Base-by-base conservation (phyloP, 345 rosid species). In the Eucalyptus tenuipes region DNA sequence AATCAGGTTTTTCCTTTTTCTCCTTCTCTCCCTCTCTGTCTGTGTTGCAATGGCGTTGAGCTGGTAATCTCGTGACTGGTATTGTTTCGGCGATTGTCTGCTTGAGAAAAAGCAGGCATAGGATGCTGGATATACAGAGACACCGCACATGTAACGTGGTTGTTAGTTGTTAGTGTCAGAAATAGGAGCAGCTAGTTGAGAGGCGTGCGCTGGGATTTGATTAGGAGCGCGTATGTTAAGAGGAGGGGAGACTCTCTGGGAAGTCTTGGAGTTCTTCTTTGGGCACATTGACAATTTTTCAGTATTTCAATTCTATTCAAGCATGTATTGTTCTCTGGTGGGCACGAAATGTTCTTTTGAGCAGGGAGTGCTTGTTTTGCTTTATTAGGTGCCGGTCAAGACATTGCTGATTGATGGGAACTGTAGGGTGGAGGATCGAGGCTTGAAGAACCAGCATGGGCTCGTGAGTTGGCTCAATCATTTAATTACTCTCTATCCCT, bases 341-440 rank as follows among this genome's bases (percentile, higher is more conserved):
- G 87, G 42, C 29, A 53, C 29, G 13, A 47, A 84, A 79, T 82
- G 59, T 85, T 42, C 18, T 90, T 16, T 85, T 86, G 87, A 89
- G 57, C 68, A 45, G 84, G 71, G 85, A 87, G 66, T 87, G 86
- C 85, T 82, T 48, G 71, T 25, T 89, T 12, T 93, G 88, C 87
- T 90, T 25, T 87, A 87, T 91, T 90, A 98, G 99, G 96, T 98
- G 44, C 99, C 99, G n/a, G 95, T 98, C 92, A 98, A 98, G 94
- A 97, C 99, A 29, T 86, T 98, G 92, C 90, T 98, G 52, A 94
- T 98, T 86, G 99, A 97, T 90, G 99, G 99, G 27, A 98, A 95
- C 90, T 98, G 99, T 94, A 94, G 99, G 90, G 99, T 97, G 89
- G 99, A 98, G 91, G 99, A 98, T 94, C 98, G 99, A 49, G 99